Evolutionary conservation across 1,139 yeast species (phyloP).

Genomic region (Petasospora rhodanensis): DNA sequence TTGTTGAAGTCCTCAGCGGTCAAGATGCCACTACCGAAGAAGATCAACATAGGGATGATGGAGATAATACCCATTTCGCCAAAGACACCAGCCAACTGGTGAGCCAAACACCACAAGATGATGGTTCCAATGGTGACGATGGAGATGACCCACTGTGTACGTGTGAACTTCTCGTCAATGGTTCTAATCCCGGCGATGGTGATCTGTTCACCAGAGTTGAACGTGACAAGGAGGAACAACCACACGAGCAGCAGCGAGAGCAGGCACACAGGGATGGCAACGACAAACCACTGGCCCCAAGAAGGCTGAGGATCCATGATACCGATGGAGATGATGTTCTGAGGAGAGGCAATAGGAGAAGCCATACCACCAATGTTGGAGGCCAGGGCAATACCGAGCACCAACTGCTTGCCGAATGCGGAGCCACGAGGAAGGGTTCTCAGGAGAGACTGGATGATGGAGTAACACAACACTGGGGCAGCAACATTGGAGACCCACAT

Average conservation of each 20-base stretch:
- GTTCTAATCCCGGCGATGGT: conserved; percentile 49
- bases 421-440: conserved; percentile 78
- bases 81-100: conserved; percentile 59
- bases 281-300: conserved; percentile 92
- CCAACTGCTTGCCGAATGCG: conserved; percentile 75
- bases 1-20: conserved; percentile 86
- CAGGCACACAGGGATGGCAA: conserved; percentile 74
- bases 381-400: conserved; percentile 86
- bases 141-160: conserved; percentile 68
- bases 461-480: conserved; percentile 87
- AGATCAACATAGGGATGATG: conserved; percentile 72
- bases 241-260: conserved; percentile 64
- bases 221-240: conserved; percentile 63
- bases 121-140: conserved; percentile 67
- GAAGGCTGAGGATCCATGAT: conserved; percentile 87
- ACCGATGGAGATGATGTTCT: conserved; percentile 83
- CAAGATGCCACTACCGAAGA: conserved; percentile 84
- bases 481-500: conserved; percentile 98
- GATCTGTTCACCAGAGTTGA: conserved; percentile 53
- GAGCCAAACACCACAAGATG: conserved; percentile 79
- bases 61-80: conserved; percentile 94
- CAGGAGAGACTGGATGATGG: conserved; percentile 83
- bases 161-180: conserved; percentile 61
- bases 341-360: conserved; percentile 95
- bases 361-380: conserved; percentile 95